Evolutionary conservation across 2,329 filamentous ascomycete species (phyloP), one percentile per base, ranked within the genome.

Genomic region (Beauveria pseudobassiana): DNA sequence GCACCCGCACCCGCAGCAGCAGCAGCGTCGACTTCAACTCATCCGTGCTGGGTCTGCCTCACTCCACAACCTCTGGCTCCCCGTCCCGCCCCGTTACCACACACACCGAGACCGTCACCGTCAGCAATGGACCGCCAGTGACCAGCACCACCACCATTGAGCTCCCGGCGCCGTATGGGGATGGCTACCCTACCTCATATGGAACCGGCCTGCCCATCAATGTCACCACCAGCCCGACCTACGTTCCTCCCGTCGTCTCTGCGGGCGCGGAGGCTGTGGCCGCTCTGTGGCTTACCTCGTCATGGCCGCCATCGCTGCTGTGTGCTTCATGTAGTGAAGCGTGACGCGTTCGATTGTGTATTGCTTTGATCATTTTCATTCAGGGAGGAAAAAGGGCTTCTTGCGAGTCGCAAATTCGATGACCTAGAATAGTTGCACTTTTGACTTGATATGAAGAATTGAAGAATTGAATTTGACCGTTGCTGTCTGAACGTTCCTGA

Each of bases 101-200:
- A 18, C 63, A 68, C 63, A 75, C 73, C 20, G 53, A 68, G 57
- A 67, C 70, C 30, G 66, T 73, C 59, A 76, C 73, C 40, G 65
- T 69, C 53, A 74, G 71, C n/a, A 64, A 52, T 40, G 70, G 69
- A 22, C 62, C 67, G 38, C 64, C 68, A 7, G 64, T 65, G 10
- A 69, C 70, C 26, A 68, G 68, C 28, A 73, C 71, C 62, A 72
- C 68, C n/a, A 75, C 72, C 16, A 67, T 75, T 62, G 69, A 68
- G 61, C 66, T 73, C 24, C 65, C 67, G 2, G 54, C 65, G 2
- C 65, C 67, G 20, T 62, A 62, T 38, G 54, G 49, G 12, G 46
- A 26, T 7, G 61, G 20, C n/a, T 42, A 55, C 43, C 49, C 52
- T 30, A 40, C 48, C 7, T 20, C 57, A 5, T 55, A 51, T 69